Conservation (phyloP, 352 stramenopile species). For the Albugo candida region DNA sequence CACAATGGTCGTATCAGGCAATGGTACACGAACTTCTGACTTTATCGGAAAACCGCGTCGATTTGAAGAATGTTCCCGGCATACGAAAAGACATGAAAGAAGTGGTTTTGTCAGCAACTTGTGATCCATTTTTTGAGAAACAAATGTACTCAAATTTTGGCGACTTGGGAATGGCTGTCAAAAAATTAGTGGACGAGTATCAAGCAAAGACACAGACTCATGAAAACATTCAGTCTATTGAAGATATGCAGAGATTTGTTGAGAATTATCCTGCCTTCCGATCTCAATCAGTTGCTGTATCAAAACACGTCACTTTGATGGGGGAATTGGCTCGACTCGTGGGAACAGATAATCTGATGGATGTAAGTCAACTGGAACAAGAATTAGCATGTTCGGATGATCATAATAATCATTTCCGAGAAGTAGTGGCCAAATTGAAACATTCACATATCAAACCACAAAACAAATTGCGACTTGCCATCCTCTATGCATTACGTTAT, state of each 20-base stretch:
- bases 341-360: constrained; percentile 91
- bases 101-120: constrained; percentile 88
- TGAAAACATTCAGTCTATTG: constrained; percentile 77
- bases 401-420: constrained; percentile 63
- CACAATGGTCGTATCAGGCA: constrained; percentile 95
- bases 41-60: constrained; percentile 95
- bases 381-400: constrained; percentile 74
- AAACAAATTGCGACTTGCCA: constrained; percentile 94
- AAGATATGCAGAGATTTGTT: constrained; percentile 99
- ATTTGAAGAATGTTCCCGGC: constrained; percentile 86
- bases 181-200: constrained; percentile 87
- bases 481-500: constrained; percentile 97
- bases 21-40: constrained; percentile 99
- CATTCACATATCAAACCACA: constrained; percentile 79
- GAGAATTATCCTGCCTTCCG: constrained; percentile 94
- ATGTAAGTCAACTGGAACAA: constrained; percentile 96
- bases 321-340: constrained; percentile 93
- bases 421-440: constrained; percentile 66
- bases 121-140: constrained; percentile 92
- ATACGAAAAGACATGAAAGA: constrained; percentile 94
- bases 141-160: constrained; percentile 98
- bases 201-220: constrained; percentile 66
- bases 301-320: constrained; percentile 98
- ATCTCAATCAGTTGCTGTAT: constrained; percentile 91
- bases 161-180: constrained; percentile 88